These are phyloP conservation scores for Salmacisia buchloeana DNA, from an alignment of 1,284 basidiomycete genomes.

Conservation along the genomic window DNA sequence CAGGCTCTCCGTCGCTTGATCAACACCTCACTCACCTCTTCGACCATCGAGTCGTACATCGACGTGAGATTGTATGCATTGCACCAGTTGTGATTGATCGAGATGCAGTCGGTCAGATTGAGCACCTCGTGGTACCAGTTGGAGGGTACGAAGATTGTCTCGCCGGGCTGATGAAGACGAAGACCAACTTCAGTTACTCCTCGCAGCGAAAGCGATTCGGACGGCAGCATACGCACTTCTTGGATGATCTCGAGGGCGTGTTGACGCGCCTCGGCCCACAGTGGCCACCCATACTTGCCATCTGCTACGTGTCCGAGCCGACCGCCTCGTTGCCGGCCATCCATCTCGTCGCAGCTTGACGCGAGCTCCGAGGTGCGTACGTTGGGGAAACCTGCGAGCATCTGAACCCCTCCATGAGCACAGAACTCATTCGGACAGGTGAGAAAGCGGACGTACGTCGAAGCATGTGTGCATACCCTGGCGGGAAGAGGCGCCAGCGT, in stretches of 20 bases:
- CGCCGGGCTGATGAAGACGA: conserved; percentile 21
- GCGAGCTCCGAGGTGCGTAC: conserved; percentile 36
- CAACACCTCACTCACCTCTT: conserved; percentile 34
- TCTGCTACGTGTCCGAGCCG: conserved; percentile 16
- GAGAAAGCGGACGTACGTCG: conserved; percentile 20
- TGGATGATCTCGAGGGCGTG: conserved; percentile 12
- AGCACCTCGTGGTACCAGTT: conserved; percentile 48
- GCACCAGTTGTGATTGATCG: conserved; percentile 53
- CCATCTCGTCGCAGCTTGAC: conserved; percentile 29
- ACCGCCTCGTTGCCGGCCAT: conserved; percentile 23
- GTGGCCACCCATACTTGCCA: conserved; percentile 19
- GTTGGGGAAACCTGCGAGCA: conserved; percentile 39
- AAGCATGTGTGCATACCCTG: conserved; percentile 45
- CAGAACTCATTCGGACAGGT: too few species aligned
- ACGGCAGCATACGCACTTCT: conserved; percentile 8
- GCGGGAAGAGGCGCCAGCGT: conserved; percentile 58
- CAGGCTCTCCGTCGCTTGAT: conserved; percentile 48
- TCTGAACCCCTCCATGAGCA: conserved; percentile 5
- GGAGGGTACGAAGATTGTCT: conserved; percentile 45
- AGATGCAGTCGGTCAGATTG: conserved; percentile 46
- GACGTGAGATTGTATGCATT: conserved; percentile 54
- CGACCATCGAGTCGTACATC: conserved; percentile 53
- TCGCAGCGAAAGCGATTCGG: background rate
- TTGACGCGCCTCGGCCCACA: conserved; percentile 16
- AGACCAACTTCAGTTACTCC: background rate